Evolutionary conservation across 768 basidiomycete genomes (phyloP).

Genomic region (Porpolomopsis calyptriformis): DNA sequence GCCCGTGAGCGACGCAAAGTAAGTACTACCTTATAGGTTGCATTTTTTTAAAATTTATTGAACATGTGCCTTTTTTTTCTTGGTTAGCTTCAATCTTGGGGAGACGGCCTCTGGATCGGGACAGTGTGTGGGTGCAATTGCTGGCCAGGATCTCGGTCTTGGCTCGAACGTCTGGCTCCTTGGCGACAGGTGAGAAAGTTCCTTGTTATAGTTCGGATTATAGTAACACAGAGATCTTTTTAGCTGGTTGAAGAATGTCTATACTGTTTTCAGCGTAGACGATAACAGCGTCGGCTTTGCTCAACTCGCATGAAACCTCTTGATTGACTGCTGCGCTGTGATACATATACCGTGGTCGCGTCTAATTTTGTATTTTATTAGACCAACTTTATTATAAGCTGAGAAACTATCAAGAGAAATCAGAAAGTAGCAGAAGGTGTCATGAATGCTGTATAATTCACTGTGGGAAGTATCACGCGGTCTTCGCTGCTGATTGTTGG

Average conservation of each 20-base stretch:
- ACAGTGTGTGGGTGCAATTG: not conserved
- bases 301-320: no score
- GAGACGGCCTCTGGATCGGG: not conserved
- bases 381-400: no score
- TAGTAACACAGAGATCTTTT: not conserved
- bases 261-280: not conserved
- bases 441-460: no score
- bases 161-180: not conserved
- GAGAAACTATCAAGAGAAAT: no score
- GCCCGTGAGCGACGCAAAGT: not conserved
- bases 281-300: not conserved
- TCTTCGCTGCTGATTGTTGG: no score
- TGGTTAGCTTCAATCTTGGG: not conserved
- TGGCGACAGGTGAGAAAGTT: constrained; percentile 1
- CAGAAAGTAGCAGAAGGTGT: no score
- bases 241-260: not conserved
- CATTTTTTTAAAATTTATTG: no score
- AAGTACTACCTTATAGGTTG: no score
- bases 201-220: not conserved
- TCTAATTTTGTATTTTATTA: no score
- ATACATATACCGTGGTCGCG: no score
- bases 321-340: no score
- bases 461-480: no score
- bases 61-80: not conserved
- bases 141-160: not conserved